Evolutionary conservation across 1,284 basidiomycete species (phyloP).

Genomic region (Porodaedalea pini): DNA sequence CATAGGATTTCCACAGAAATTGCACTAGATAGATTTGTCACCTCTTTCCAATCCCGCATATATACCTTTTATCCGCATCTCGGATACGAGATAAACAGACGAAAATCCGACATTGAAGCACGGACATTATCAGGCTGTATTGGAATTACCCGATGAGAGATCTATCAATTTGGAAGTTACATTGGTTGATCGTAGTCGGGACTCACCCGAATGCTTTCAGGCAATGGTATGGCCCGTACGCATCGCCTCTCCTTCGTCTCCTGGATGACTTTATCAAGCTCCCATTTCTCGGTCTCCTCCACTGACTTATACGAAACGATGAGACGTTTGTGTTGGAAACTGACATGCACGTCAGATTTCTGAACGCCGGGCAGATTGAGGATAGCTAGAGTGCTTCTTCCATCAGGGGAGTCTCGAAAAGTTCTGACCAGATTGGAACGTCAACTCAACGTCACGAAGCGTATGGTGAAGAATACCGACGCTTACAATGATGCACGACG

Average conservation of each 20-base stretch:
- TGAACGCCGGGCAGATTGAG: constrained; percentile 64
- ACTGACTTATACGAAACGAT: constrained; percentile 63
- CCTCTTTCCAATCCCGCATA: too few species aligned
- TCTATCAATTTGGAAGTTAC: neutral
- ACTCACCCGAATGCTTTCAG: constrained; percentile 45
- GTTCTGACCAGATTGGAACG: neutral
- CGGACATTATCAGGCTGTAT: constrained; percentile 65
- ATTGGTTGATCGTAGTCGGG: neutral
- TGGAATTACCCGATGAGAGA: neutral
- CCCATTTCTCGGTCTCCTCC: constrained; percentile 55
- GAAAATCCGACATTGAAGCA: constrained; percentile 55
- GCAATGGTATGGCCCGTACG: constrained; percentile 44
- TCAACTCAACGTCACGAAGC: neutral
- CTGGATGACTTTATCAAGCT: constrained; percentile 53
- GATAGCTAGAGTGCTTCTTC: constrained; percentile 30
- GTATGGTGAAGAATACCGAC: neutral
- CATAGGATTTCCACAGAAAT: too few species aligned
- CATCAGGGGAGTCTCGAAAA: constrained; percentile 10
- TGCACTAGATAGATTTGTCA: neutral
- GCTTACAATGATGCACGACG: constrained; percentile 4
- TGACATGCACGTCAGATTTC: constrained; percentile 71
- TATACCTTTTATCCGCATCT: constrained; percentile 31
- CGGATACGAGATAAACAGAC: constrained; percentile 60
- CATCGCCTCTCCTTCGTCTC: constrained; percentile 56
- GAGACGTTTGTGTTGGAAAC: constrained; percentile 58